Evolutionary conservation across 345 rosid species (phyloP).

Genomic region (Corchorus olitorius): DNA sequence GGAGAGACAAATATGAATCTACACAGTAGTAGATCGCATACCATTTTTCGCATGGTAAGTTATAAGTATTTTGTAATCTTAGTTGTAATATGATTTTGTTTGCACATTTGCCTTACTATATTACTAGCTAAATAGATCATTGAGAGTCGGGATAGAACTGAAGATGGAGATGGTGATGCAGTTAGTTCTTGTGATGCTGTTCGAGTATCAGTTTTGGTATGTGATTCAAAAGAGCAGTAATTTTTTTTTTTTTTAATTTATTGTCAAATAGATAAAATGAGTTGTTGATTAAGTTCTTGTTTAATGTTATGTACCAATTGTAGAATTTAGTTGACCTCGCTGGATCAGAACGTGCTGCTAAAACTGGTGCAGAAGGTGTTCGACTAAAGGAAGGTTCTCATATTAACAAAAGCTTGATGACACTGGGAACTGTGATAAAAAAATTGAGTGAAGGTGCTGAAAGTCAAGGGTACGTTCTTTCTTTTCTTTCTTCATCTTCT

Average conservation of each 20-base stretch:
- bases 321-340: conserved; percentile 98
- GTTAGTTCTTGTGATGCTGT: conserved; percentile 82
- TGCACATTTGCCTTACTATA: conserved; percentile 19
- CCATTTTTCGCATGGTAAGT: conserved; percentile 94
- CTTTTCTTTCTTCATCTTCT: neutral
- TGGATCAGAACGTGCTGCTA: conserved; percentile 98
- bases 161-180: conserved; percentile 48
- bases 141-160: conserved; percentile 87
- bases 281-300: neutral
- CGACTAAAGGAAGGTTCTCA: conserved; percentile 95
- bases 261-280: conserved; percentile 9
- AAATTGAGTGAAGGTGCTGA: conserved; percentile 95
- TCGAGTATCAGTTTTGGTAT: conserved; percentile 91
- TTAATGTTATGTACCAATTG: conserved; percentile 6
- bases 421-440: conserved; percentile 87
- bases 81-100: conserved; percentile 11
- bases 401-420: conserved; percentile 94
- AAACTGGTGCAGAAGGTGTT: conserved; percentile 99
- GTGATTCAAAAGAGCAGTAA: conserved; percentile 10
- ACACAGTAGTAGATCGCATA: conserved; percentile 93
- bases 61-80: conserved; percentile 7
- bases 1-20: conserved; percentile 97
- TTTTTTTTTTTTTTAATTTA: neutral
- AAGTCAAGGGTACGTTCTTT: conserved; percentile 71
- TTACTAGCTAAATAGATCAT: conserved; percentile 55